Conservation (phyloP, 305 asterid genomes). For the Fraxinus nigra region DNA sequence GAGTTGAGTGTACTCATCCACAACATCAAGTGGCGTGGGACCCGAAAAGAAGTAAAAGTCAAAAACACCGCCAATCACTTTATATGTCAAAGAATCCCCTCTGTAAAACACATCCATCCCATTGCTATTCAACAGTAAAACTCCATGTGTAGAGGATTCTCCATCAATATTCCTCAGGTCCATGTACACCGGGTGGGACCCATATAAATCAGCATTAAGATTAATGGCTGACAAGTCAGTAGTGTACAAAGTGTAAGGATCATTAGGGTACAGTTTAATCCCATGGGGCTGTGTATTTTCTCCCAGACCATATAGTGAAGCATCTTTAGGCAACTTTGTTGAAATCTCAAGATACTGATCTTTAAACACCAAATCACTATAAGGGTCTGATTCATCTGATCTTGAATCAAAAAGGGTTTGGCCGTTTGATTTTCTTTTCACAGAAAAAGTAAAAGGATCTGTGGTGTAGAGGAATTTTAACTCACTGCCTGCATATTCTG, state of each 20-base stretch:
- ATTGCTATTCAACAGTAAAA: conserved; percentile 73
- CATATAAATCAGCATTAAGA: conserved; percentile 75
- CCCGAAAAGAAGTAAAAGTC: conserved; percentile 94
- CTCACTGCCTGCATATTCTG: conserved; percentile 54
- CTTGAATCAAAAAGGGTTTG: conserved; percentile 66
- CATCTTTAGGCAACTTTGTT: conserved; percentile 68
- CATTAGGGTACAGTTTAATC: conserved; percentile 69
- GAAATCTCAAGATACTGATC: conserved; percentile 91
- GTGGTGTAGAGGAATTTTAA: conserved; percentile 55
- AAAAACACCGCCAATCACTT: conserved; percentile 88
- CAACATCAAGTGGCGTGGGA: conserved; percentile 70
- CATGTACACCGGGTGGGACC: conserved; percentile 96
- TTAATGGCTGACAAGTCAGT: conserved; percentile 75
- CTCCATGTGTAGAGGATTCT: conserved; percentile 65
- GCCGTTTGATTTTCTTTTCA: conserved; percentile 72
- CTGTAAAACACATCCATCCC: conserved; percentile 93
- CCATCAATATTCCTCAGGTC: conserved; percentile 68
- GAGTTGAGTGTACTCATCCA: conserved; percentile 77
- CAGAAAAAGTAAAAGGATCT: conserved; percentile 73
- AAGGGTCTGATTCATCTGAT: conserved; percentile 52
- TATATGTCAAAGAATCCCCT: conserved; percentile 77
- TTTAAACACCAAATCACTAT: conserved; percentile 61
- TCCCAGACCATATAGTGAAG: conserved; percentile 84
- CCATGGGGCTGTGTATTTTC: conserved; percentile 94
- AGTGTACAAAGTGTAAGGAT: conserved; percentile 76